Evolutionary conservation across 2,329 filamentous ascomycete species (phyloP), one percentile per base, ranked within the genome.

Genomic region (Bipolaris victoriae): DNA sequence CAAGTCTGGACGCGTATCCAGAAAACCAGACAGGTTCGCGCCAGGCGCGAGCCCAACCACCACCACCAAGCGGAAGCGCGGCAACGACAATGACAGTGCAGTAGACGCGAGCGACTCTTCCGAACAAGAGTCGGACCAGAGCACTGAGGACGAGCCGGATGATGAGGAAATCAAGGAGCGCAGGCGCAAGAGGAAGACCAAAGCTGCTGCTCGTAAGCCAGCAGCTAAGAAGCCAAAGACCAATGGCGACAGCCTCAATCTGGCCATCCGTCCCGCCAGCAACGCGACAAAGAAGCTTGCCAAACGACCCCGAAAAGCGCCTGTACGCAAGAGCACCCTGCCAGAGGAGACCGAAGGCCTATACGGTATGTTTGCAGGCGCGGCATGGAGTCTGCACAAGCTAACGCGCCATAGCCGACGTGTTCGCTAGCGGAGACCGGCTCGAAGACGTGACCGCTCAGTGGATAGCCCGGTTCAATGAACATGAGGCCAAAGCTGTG

Each of bases 401-500:
- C 70, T 78, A 57, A 77, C 22, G 43, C 47, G 40, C 54, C 33
- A 47, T 49, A 86, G 85, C 82, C 61, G 84, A 88, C 65, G 81
- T 88, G 15, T 88, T 88, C 69, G 82, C 81, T 31, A 80, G 81
- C 61, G 81, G 78, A 49, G 80, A 83, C 62, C 80, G 80, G 37
- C 71, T 83, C 22, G 84, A 88, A 55, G 81, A 84, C 35, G 83
- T 84, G 29, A 83, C 84, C 11, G 81, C 83, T 35, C 77, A 82
- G 52, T 88, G 86, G 86, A 75, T 88, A 44, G 76, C 79, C 50
- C 74, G 77, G 43, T 88, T 88, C 73, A 78, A 84, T 50, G 77
- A 82, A 49, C 76, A 87, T 63, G 84, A 85, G 63, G 77, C 82
- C 20, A 73, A 75, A 36, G 85, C 84, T 5, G 71, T 88, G 65